A percentile compares a stretch with the other conserved stretches of the same genome.
These are phyloP conservation scores for Blumeria hordei DNA, from an alignment of 2,329 filamentous ascomycete genomes.

Conservation along the genomic window DNA sequence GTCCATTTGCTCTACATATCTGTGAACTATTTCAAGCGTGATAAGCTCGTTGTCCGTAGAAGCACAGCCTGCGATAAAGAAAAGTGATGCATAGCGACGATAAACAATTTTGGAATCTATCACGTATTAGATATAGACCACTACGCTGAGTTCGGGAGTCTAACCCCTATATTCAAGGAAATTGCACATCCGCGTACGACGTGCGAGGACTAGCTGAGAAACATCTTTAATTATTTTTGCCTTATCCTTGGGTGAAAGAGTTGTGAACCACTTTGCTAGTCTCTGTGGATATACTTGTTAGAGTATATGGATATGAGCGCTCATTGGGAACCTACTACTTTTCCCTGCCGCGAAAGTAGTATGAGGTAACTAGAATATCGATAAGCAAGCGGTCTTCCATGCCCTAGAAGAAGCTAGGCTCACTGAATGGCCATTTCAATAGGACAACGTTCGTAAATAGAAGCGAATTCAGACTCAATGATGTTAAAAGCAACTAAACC, in stretches of 20 bases:
- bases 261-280: constrained; percentile 98
- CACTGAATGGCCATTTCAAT: constrained; percentile 3
- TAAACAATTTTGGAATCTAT: constrained; percentile 96
- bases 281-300: constrained; percentile 32
- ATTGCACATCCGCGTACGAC: constrained; percentile 97
- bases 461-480: no score
- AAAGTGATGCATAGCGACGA: constrained; percentile 91
- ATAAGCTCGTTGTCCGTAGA: constrained; percentile 98
- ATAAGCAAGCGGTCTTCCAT: not conserved
- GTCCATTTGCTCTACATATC: constrained; percentile 99
- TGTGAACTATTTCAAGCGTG: constrained; percentile 93
- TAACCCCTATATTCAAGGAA: constrained; percentile 97
- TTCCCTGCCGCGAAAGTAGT: constrained; percentile 90
- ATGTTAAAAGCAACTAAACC: no score
- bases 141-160: constrained; percentile 2
- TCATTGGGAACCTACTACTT: constrained; percentile 53
- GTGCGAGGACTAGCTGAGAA: constrained; percentile 83
- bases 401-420: not conserved
- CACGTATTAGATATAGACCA: constrained; percentile 6
- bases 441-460: not conserved
- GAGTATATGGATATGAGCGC: not conserved
- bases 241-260: constrained; percentile 90
- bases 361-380: constrained; percentile 59
- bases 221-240: constrained; percentile 99
- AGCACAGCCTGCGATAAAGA: constrained; percentile 94